phyloP scores from a whole-genome alignment of 441 rosid genomes.

The Raphanus hybrid region DNA sequence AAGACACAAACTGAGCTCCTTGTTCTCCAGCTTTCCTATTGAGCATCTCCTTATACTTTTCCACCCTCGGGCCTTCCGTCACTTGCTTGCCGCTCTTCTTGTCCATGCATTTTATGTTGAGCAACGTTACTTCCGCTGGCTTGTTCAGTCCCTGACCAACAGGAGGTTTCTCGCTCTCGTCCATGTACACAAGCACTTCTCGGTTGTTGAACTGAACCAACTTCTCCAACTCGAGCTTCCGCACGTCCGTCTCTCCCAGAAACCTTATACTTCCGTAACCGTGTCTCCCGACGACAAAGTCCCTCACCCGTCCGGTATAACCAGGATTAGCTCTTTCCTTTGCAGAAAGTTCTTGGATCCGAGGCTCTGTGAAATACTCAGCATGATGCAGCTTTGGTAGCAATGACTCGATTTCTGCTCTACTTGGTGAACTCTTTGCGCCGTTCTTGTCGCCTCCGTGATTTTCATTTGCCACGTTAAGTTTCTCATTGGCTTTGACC shows the following conservation, averaged over 20 bases:
- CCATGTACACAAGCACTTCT: conserved; percentile 95
- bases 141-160: conserved; percentile 95
- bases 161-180: conserved; percentile 87
- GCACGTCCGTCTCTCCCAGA: conserved; percentile 87
- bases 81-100: conserved; percentile 73
- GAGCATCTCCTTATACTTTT: conserved; percentile 82
- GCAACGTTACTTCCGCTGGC: conserved; percentile 90
- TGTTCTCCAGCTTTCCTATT: conserved; percentile 88
- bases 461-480: conserved; percentile 60
- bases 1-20: conserved; percentile 90
- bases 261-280: conserved; percentile 90
- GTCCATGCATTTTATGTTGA: conserved; percentile 89
- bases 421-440: conserved; percentile 57
- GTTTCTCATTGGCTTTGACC: conserved; percentile 53
- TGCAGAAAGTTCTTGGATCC: conserved; percentile 90
- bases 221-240: conserved; percentile 78
- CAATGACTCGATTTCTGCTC: conserved; percentile 79
- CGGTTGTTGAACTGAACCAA: conserved; percentile 83
- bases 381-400: conserved; percentile 84
- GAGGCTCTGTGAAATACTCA: conserved; percentile 93
- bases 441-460: conserved; percentile 53
- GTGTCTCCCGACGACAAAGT: conserved; percentile 86
- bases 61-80: conserved; percentile 72
- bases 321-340: conserved; percentile 87
- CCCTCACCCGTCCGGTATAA: conserved; percentile 70